Evolutionary conservation across 495 filamentous ascomycete species (phyloP).

Genomic region (Aspergillus affinis): DNA sequence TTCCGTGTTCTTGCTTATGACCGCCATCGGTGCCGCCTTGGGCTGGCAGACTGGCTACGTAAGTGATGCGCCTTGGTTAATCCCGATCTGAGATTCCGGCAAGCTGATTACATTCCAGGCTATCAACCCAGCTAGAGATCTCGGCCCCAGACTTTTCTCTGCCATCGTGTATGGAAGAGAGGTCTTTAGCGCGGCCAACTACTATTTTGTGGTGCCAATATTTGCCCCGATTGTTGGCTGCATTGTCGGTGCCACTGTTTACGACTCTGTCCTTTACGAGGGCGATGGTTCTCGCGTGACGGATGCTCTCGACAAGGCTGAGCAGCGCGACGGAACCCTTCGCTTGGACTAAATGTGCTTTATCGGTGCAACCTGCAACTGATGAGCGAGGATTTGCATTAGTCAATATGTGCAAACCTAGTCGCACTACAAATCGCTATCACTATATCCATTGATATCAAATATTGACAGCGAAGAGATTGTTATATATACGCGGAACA

Average conservation of each 20-base stretch:
- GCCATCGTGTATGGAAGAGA: slow-evolving; percentile 35
- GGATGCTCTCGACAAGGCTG: slow-evolving; percentile 30
- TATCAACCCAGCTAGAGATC: slow-evolving; percentile 37
- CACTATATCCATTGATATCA: too few relatives aligned
- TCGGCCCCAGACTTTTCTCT: slow-evolving; percentile 36
- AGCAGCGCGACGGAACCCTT: slow-evolving; percentile 25
- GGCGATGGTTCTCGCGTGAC: slow-evolving; percentile 35
- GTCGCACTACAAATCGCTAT: neutral
- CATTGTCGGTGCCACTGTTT: slow-evolving; percentile 28
- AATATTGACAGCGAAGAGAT: too few relatives aligned
- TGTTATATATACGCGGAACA: too few relatives aligned
- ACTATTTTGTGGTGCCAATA: slow-evolving; percentile 37
- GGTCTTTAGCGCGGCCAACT: slow-evolving; percentile 32
- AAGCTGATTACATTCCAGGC: slow-evolving; percentile 23
- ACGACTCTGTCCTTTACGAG: slow-evolving; percentile 33
- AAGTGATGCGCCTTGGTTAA: slow-evolving; percentile 11
- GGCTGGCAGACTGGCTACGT: slow-evolving; percentile 42
- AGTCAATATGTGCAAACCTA: neutral
- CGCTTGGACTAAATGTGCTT: slow-evolving; percentile 23
- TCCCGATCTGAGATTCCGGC: neutral
- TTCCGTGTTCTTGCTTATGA: slow-evolving; percentile 31
- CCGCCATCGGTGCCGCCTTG: slow-evolving; percentile 33
- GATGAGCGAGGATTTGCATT: too few relatives aligned
- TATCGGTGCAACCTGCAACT: neutral
- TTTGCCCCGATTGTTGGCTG: slow-evolving; percentile 36